Evolutionary conservation across 2,329 filamentous ascomycete genomes (phyloP).

Genomic region (Colletotrichum cuscutae): DNA sequence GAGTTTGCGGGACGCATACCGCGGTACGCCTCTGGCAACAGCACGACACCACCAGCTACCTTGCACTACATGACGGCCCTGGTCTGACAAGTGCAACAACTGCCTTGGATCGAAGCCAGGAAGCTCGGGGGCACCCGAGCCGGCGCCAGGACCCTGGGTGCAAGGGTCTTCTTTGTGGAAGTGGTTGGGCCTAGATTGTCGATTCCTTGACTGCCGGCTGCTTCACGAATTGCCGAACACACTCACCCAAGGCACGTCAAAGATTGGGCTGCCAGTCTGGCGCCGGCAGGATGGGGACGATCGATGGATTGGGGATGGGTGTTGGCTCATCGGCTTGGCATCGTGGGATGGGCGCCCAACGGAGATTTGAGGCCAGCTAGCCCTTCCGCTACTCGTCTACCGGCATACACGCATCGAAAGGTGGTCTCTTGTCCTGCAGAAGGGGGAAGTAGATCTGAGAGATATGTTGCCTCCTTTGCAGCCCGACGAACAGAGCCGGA

Average conservation of each 20-base stretch:
- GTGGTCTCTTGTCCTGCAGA: neutral
- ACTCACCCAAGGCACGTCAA: neutral
- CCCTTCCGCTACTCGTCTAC: neutral
- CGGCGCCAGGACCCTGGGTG: neutral
- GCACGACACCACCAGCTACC: neutral
- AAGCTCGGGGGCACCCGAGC: neutral
- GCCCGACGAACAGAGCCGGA: neutral
- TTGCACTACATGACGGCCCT: neutral
- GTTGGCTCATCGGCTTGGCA: slow-evolving; percentile 19
- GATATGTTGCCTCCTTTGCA: slow-evolving; percentile 1
- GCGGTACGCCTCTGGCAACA: slow-evolving; percentile 1
- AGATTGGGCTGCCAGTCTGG: slow-evolving; percentile 8
- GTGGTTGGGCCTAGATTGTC: neutral
- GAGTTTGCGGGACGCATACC: neutral
- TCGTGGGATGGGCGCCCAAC: slow-evolving; percentile 14
- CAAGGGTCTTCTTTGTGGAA: slow-evolving; percentile 2
- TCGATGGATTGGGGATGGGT: slow-evolving; percentile 1
- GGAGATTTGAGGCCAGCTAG: slow-evolving; percentile 13
- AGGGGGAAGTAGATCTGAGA: neutral
- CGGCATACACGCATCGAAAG: neutral
- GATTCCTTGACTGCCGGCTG: neutral
- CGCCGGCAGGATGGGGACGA: neutral
- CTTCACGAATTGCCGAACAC: neutral
- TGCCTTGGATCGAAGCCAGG: slow-evolving; percentile 22
- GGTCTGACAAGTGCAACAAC: neutral